Percentiles rank a stretch among this genome's conserved stretches.
Evolutionary conservation across 805 yeast genomes (phyloP).

Genomic region (Osmozyma mogii): DNA sequence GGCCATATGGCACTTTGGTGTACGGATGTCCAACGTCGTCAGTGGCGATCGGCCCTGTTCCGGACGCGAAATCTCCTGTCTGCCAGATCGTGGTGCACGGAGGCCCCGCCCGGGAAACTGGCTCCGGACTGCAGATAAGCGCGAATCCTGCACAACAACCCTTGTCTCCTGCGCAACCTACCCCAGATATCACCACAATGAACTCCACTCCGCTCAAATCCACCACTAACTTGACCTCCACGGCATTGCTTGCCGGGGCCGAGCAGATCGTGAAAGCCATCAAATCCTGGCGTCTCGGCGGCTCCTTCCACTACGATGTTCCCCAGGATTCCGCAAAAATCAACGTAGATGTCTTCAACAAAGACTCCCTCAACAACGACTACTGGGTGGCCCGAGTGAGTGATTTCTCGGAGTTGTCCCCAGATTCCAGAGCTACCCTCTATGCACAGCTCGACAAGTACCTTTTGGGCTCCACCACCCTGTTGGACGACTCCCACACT

Average conservation of each 20-base stretch:
- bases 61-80: no score
- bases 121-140: no score
- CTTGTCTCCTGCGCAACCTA: no score
- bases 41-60: no score
- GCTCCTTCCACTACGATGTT: constrained; percentile 7
- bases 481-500: constrained; percentile 22
- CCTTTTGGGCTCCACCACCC: constrained; percentile 9
- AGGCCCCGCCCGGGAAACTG: no score
- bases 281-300: constrained; percentile 7
- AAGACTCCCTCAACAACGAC: constrained; percentile 8
- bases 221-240: constrained; percentile 7
- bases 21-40: no score
- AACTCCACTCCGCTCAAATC: constrained; percentile 10
- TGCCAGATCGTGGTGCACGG: no score
- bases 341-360: constrained; percentile 6
- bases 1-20: no score
- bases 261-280: constrained; percentile 7
- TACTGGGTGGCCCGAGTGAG: constrained; percentile 14
- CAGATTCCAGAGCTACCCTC: neutral
- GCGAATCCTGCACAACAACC: no score
- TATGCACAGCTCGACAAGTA: constrained; percentile 1
- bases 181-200: constrained; percentile 6
- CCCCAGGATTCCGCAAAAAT: constrained; percentile 10
- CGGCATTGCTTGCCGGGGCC: constrained; percentile 6
- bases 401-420: constrained; percentile 8